Conservation (phyloP, 2,329 filamentous ascomycete species). For the Cladobotryum protrusum region DNA sequence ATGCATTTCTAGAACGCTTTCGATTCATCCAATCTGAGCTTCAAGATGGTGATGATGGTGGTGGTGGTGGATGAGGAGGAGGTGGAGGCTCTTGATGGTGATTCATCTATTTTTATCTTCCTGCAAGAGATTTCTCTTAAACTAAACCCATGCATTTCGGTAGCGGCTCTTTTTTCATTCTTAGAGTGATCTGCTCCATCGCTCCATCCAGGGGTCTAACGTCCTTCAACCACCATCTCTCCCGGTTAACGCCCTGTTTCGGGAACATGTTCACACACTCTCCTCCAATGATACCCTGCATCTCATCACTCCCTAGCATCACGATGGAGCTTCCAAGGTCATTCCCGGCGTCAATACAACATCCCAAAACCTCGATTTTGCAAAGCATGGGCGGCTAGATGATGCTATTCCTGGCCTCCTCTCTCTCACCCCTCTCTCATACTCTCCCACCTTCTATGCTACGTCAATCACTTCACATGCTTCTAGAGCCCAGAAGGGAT, state of each 20-base stretch:
- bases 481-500: background rate
- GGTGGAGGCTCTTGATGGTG: too few relatives aligned
- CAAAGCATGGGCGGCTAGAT: too few relatives aligned
- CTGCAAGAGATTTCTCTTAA: constrained; percentile 1
- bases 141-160: constrained; percentile 3
- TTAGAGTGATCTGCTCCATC: too few relatives aligned
- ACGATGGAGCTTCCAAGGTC: constrained; percentile 1
- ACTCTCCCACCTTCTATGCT: background rate
- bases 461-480: constrained; percentile 2
- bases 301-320: background rate
- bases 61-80: too few relatives aligned
- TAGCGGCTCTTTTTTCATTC: background rate
- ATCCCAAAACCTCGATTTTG: background rate
- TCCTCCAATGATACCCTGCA: background rate
- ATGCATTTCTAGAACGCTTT: constrained; percentile 11
- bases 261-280: too few relatives aligned
- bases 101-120: constrained; percentile 5
- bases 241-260: background rate
- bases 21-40: background rate
- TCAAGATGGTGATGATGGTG: background rate
- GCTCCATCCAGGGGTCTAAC: background rate
- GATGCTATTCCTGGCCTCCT: constrained; percentile 6
- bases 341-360: constrained; percentile 1
- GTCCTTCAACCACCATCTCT: background rate
- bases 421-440: background rate